Conservation (phyloP, 2,329 filamentous ascomycete species). For the Plectosphaerella sp. region DNA sequence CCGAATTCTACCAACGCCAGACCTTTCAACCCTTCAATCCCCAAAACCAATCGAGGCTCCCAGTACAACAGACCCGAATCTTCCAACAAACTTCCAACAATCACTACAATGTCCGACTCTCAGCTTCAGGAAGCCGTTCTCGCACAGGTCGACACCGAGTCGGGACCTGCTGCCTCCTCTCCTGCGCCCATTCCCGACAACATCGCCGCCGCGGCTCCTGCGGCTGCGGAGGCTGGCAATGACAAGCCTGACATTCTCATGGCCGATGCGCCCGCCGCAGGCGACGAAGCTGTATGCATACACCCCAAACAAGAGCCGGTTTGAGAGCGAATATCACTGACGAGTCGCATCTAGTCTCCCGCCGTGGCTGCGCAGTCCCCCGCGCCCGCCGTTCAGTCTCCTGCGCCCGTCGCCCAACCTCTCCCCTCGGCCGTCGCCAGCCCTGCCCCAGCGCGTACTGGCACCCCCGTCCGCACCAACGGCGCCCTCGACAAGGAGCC, state of each 20-base stretch:
- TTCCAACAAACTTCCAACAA: neutral
- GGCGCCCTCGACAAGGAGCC: conserved; percentile 24
- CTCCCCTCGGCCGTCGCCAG: conserved; percentile 26
- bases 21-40: too few species aligned
- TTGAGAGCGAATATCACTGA: conserved; percentile 1
- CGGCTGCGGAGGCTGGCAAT: neutral
- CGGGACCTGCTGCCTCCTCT: neutral
- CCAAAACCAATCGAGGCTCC: too few species aligned
- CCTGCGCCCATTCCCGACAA: conserved; percentile 41
- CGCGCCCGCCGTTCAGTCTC: conserved; percentile 23
- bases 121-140: neutral
- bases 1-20: too few species aligned
- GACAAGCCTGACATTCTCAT: conserved; percentile 32
- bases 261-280: conserved; percentile 30
- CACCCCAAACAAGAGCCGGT: neutral
- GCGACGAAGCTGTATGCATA: conserved; percentile 25
- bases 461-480: conserved; percentile 38
- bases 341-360: neutral
- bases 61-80: too few species aligned
- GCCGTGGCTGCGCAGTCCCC: too few species aligned
- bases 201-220: conserved; percentile 23
- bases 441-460: conserved; percentile 37
- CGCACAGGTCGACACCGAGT: neutral
- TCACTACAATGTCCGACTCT: neutral
- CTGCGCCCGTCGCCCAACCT: conserved; percentile 27